Base-by-base conservation (phyloP, 805 yeast species). In the Ogataea zsoltii region DNA sequence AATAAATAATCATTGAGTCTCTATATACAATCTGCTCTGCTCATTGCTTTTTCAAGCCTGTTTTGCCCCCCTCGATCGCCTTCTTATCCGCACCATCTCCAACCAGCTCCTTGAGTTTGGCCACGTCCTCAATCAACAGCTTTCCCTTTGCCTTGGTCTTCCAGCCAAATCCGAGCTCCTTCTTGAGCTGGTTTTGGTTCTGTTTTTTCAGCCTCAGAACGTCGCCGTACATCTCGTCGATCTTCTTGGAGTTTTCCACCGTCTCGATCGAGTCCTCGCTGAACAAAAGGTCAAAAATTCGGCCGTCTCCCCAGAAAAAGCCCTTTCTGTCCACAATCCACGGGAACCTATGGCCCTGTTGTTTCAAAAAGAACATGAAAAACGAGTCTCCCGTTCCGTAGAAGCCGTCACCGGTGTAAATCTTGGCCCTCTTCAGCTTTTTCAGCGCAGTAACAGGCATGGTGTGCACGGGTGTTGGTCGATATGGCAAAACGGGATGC, bases 251-350 rank as follows among this genome's bases (percentile, higher is more conserved):
- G 39, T 76, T 78, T 62, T 87, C 92, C 3, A 94, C 91, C 47
- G 78, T 83, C 14, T 82, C 84, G n/a, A 87, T 61, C 1, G 86
- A 66, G 60, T 87, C 94, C 58, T 85, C 83, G 17, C 95, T 94
- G 55, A 88, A 85, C n/a, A 88, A 57, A 42, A 80, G 76, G 62
- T 88, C 96, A 65, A 83, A 85, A 2, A 88, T 85, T 48, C 96
- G 73, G 13, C 96, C 96, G 63, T 88, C 96, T 28, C 94, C 91
- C 96, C 96, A 88, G 68, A 86, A 88, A 72, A 89, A 88, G 11
- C 96, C 96, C 56, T 81, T 83, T 53, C 96, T 73, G 61, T 88
- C 96, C 15, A 87, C 85, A 14, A 85, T 68, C 88, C 91, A 88
- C 18, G 87, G 88, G 32, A 78, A 70, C 46, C 70, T 66, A 33